phyloP scores from a whole-genome alignment of 345 rosid genomes.

The Lepidium sativum region DNA sequence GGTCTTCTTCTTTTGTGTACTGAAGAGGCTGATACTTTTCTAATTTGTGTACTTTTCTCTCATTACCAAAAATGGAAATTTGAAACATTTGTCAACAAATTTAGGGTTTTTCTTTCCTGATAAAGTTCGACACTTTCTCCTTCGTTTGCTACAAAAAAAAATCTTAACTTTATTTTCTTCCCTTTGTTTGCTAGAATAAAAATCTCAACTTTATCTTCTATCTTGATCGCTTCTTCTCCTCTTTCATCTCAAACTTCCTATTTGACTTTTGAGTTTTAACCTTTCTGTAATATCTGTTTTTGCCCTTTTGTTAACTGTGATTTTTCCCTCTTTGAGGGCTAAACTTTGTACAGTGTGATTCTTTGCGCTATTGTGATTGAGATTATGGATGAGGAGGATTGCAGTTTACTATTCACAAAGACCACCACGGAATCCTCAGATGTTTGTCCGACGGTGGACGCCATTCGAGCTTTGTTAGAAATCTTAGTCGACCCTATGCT shows the following conservation, averaged over 20 bases:
- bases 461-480: constrained; percentile 44
- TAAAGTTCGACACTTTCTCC: constrained; percentile 7
- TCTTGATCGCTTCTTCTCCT: background rate
- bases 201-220: background rate
- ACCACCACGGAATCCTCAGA: constrained; percentile 23
- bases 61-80: constrained; percentile 5
- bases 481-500: constrained; percentile 65
- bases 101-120: constrained; percentile 18
- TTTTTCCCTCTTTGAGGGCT: background rate
- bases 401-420: background rate
- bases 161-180: background rate
- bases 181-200: background rate
- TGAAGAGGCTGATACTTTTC: background rate
- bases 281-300: background rate
- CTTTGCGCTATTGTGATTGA: background rate
- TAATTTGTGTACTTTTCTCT: background rate
- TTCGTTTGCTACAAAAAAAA: background rate
- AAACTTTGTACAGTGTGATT: background rate
- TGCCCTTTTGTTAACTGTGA: background rate
- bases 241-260: no score
- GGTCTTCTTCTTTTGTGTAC: background rate
- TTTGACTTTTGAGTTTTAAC: no score
- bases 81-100: background rate
- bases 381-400: constrained; percentile 1
- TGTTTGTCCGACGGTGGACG: constrained; percentile 62